phyloP scores from a whole-genome alignment of 371 early-diverging fungal species.

The Mortierella sp. region DNA sequence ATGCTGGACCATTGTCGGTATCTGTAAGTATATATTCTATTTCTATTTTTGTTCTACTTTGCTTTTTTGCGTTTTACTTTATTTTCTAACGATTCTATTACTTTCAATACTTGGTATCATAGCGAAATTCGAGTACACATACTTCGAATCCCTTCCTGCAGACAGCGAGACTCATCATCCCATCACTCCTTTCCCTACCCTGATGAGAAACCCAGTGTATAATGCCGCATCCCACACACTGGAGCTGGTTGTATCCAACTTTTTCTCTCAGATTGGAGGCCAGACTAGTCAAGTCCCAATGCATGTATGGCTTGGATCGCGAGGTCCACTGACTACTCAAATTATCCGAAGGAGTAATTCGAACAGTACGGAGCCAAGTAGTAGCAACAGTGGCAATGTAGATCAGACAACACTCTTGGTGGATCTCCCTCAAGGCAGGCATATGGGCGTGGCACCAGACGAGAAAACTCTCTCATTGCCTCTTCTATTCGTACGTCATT shows the following conservation, averaged over 20 bases:
- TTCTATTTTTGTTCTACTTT: not conserved
- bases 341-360: slow-evolving; percentile 41
- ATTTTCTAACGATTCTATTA: not conserved
- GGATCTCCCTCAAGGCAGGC: slow-evolving; percentile 43
- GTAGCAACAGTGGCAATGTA: not conserved
- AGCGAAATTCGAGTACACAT: slow-evolving; percentile 69
- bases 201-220: slow-evolving; percentile 55
- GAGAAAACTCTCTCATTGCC: slow-evolving; percentile 45
- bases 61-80: not conserved
- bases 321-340: slow-evolving; percentile 53
- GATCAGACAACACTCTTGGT: slow-evolving; percentile 50
- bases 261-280: slow-evolving; percentile 36
- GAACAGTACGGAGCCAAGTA: not conserved
- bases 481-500: slow-evolving; percentile 46
- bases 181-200: slow-evolving; percentile 56
- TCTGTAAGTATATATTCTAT: slow-evolving; percentile 55
- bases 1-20: slow-evolving; percentile 91
- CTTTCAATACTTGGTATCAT: not conserved
- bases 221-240: slow-evolving; percentile 51
- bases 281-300: slow-evolving; percentile 34
- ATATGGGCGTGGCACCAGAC: slow-evolving; percentile 32
- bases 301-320: slow-evolving; percentile 56
- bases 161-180: slow-evolving; percentile 40
- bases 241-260: slow-evolving; percentile 52
- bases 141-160: slow-evolving; percentile 58